phyloP scores from a whole-genome alignment of 179 eudicot species.

The Silene noctiflora region DNA sequence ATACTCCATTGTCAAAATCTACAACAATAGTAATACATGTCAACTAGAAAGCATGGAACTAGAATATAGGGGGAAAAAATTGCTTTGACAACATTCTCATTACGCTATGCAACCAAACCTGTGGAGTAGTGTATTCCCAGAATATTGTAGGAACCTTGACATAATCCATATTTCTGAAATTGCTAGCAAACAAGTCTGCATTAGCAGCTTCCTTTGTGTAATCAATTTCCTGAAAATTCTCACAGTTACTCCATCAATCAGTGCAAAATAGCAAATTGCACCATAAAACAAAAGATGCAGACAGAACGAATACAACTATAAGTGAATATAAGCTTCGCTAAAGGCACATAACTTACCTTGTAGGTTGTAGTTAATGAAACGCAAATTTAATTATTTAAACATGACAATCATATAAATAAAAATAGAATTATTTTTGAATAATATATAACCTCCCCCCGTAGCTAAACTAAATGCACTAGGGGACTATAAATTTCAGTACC shows the following conservation, averaged over 20 bases:
- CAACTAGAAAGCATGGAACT: conserved; percentile 22
- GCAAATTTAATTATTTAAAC: neutral
- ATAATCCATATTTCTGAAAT: conserved; percentile 77
- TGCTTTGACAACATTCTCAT: conserved; percentile 2
- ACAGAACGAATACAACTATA: neutral
- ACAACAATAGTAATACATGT: conserved; percentile 20
- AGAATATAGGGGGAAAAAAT: conserved; percentile 14
- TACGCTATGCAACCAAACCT: conserved; percentile 42
- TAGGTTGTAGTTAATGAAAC: neutral
- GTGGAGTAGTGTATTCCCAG: conserved; percentile 95
- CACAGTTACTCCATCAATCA: neutral
- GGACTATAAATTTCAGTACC: neutral
- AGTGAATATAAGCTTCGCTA: neutral
- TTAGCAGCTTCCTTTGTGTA: conserved; percentile 97
- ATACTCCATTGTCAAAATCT: conserved; percentile 92
- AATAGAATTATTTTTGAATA: too few species aligned
- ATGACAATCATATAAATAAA: neutral
- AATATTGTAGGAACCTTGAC: conserved; percentile 79
- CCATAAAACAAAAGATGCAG: neutral
- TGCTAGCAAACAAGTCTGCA: conserved; percentile 83
- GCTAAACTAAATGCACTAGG: neutral
- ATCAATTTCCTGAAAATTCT: conserved; percentile 65
- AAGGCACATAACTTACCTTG: neutral
- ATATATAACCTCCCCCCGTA: neutral
- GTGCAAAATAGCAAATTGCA: conserved; percentile 1